Evolutionary conservation across 108 stramenopile genomes (phyloP), one percentile per base, ranked within the genome.

Genomic region (Tribonema minus): DNA sequence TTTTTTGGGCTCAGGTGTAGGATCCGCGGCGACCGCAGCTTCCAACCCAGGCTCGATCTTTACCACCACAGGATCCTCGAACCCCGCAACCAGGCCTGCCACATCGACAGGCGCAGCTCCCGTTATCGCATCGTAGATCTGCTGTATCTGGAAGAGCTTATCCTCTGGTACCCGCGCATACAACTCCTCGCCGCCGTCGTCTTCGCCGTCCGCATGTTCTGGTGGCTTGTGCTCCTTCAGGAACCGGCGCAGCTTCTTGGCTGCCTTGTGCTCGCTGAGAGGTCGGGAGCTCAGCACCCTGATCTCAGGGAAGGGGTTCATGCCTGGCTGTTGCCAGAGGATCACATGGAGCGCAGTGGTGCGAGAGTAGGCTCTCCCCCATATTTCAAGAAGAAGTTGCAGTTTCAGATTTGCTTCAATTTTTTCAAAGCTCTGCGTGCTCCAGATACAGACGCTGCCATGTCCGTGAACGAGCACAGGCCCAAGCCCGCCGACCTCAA

Each of bases 381-480:
- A 30, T 61, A 30, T 30, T 61, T 30, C 60, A 12, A 9, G 2
- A 27, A 61, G 28, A 27, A 61, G 12, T 0, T 30, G 30, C 60
- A 15, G 9, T 27, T 7, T 27, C 6, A 27, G 29, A 30, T 15
- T 9, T 30, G 1, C 9, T 30, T 61, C 30, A 61, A n/a, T 4
- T 61, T 23, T 61, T 61, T 26, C 20, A 35, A 28, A 12, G 20
- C 7, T 9, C 37, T 2, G 28, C 1, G 0, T 27, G 37, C 23
- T 61, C 61, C 7, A 4, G 4, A 4, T 5, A 61, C 61, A 4
- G 4, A 61, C 61, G 23, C n/a, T 59, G 32, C 3, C 36, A 81
- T 81, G 80, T 39, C 80, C 33, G 80, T 81, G 29, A 81, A 81
- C 62, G 80, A 81, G 80, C 80, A 81, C 37, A 41, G 80, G 2